phyloP scores from a whole-genome alignment of 768 basidiomycete genomes.

The Boletellus emodensis region DNA sequence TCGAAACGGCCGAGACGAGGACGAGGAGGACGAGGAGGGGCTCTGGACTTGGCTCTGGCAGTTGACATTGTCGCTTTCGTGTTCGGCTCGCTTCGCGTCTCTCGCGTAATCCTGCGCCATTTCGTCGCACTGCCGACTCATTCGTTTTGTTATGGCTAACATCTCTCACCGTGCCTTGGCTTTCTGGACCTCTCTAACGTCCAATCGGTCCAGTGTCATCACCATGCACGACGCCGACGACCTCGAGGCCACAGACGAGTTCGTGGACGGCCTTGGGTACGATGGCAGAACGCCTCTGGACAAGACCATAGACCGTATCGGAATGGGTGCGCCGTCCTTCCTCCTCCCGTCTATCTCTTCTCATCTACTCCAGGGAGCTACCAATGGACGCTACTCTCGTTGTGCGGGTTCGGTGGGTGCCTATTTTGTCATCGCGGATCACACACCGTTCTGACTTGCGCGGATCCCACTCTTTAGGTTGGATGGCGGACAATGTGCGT shows the following conservation, averaged over 20 bases:
- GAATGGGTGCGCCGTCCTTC: constrained; percentile 57
- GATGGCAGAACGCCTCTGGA: constrained; percentile 65
- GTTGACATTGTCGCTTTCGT: too few relatives aligned
- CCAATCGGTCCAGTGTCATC: constrained; percentile 35
- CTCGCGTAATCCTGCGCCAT: too few relatives aligned
- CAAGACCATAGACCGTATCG: constrained; percentile 85
- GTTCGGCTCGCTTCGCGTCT: too few relatives aligned
- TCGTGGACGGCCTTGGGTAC: constrained; percentile 21
- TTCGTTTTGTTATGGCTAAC: neutral
- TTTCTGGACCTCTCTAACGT: constrained; percentile 40
- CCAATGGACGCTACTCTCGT: constrained; percentile 75
- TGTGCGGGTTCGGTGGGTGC: constrained; percentile 89
- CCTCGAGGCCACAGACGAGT: constrained; percentile 24
- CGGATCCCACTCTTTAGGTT: constrained; percentile 46
- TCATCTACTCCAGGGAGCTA: constrained; percentile 49
- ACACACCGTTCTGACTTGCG: neutral
- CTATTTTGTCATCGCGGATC: neutral
- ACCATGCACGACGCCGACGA: constrained; percentile 36
- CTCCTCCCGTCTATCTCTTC: neutral
- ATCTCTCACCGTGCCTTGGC: constrained; percentile 39
- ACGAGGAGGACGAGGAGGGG: too few relatives aligned
- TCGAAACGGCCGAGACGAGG: too few relatives aligned
- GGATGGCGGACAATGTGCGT: constrained; percentile 89
- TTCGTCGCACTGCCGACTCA: too few relatives aligned
- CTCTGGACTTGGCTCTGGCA: too few relatives aligned